Conservation (phyloP, 106 monocot genomes). For the Dioscorea alata region DNA sequence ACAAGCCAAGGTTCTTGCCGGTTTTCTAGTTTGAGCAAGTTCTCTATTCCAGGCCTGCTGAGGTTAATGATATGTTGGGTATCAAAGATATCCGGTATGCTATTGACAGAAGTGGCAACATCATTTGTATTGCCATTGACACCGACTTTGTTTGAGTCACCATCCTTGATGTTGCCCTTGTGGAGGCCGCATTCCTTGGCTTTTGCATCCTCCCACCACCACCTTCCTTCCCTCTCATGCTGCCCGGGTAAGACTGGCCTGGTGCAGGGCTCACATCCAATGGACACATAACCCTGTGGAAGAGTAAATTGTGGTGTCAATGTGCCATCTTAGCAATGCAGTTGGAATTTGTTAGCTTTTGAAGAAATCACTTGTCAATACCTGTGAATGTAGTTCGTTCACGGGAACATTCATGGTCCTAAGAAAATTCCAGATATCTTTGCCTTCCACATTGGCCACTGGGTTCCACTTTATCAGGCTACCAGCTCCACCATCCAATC, state of each 20-base stretch:
- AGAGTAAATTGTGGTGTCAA: too few species aligned
- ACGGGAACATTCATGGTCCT: slow-evolving; percentile 87
- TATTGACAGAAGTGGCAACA: slow-evolving; percentile 7
- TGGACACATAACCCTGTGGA: slow-evolving; percentile 76
- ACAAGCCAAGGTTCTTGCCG: slow-evolving; percentile 81
- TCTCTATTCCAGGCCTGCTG: slow-evolving; percentile 67
- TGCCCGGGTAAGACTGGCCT: slow-evolving; percentile 89
- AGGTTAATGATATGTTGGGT: slow-evolving; percentile 53
- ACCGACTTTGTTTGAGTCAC: slow-evolving; percentile 1
- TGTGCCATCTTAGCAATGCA: too few species aligned
- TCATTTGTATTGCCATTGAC: slow-evolving; percentile 21
- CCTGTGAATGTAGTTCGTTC: slow-evolving; percentile 74
- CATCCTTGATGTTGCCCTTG: slow-evolving; percentile 76
- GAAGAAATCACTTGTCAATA: slow-evolving; percentile 3
- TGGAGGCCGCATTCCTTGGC: slow-evolving; percentile 97
- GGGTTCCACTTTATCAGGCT: slow-evolving; percentile 98
- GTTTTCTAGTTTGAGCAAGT: slow-evolving; percentile 66
- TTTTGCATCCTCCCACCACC: slow-evolving; percentile 99
- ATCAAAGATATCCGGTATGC: slow-evolving; percentile 46
- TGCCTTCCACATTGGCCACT: slow-evolving; percentile 71
- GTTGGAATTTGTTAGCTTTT: too few species aligned
- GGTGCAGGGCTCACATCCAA: slow-evolving; percentile 96
- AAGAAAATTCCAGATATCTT: slow-evolving; percentile 83
- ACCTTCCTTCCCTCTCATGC: slow-evolving; percentile 96
- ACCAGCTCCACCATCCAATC: slow-evolving; percentile 72